Percentiles rank a stretch among this genome's conserved stretches.
These are phyloP conservation scores for Auriscalpium orientale DNA, from an alignment of 768 basidiomycete genomes.

Conservation along the genomic window DNA sequence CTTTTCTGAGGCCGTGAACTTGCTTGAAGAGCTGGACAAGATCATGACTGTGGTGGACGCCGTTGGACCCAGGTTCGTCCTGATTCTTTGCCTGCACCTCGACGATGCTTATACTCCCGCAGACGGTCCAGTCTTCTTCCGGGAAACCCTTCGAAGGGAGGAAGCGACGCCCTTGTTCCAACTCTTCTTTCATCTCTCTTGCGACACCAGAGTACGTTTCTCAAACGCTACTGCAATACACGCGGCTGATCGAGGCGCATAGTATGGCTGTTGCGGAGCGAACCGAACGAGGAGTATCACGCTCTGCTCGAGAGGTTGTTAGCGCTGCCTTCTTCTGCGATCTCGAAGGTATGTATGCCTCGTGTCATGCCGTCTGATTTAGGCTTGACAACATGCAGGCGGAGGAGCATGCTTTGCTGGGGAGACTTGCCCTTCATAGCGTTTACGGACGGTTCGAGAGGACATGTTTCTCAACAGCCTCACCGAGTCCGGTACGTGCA, in stretches of 20 bases:
- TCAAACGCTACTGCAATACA: constrained; percentile 5
- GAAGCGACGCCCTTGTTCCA: constrained; percentile 48
- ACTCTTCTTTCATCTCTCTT: constrained; percentile 53
- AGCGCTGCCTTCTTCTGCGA: constrained; percentile 46
- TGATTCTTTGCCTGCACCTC: neutral
- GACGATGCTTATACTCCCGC: neutral
- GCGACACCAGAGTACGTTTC: constrained; percentile 56
- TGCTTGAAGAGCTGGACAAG: constrained; percentile 56
- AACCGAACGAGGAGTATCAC: constrained; percentile 43
- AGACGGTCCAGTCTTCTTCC: constrained; percentile 12
- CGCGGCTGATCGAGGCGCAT: neutral
- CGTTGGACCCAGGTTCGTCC: constrained; percentile 34
- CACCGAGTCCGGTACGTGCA: constrained; percentile 75
- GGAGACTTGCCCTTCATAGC: constrained; percentile 68
- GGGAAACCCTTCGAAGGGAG: neutral
- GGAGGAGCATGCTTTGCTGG: constrained; percentile 68
- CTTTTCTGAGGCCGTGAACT: constrained; percentile 47
- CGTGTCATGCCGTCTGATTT: neutral
- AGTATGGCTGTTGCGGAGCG: constrained; percentile 67
- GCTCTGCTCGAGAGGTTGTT: constrained; percentile 50
- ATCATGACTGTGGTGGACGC: constrained; percentile 48
- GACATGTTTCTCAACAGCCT: constrained; percentile 90
- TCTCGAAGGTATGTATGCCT: constrained; percentile 42
- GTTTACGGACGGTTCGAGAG: constrained; percentile 65
- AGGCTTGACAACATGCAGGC: constrained; percentile 35